phyloP scores from a whole-genome alignment of 768 basidiomycete species.

The Amanita molliuscula region DNA sequence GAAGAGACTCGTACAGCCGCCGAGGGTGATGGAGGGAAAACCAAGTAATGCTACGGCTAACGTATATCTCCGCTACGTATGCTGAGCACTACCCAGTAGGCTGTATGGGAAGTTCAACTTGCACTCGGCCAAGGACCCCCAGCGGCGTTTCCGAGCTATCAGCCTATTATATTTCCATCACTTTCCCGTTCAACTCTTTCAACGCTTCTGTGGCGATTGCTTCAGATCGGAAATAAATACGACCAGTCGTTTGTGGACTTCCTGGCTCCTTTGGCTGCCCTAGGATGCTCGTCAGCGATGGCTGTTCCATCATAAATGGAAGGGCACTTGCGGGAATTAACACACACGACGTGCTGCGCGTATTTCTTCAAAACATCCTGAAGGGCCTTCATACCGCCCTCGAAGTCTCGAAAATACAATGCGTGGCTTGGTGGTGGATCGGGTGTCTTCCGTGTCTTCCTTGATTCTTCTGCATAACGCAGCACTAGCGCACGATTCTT shows the following conservation, averaged over 20 bases:
- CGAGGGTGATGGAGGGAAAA: background rate
- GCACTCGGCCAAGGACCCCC: background rate
- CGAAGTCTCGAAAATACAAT: background rate
- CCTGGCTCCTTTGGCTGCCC: slow-evolving; percentile 1
- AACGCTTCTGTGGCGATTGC: no score
- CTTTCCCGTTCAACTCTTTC: no score
- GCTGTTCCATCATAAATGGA: background rate
- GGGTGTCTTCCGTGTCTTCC: background rate
- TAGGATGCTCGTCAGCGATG: background rate
- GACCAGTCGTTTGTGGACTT: no score
- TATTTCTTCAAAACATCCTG: background rate
- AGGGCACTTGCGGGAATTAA: background rate
- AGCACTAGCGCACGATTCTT: background rate
- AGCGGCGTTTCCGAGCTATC: background rate
- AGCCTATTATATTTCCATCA: background rate
- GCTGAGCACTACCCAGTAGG: background rate
- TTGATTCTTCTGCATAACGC: background rate
- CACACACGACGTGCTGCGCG: background rate
- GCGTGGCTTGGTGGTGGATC: background rate
- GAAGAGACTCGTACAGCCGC: background rate
- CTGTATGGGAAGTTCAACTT: background rate
- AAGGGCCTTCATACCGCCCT: background rate
- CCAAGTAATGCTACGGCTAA: background rate
- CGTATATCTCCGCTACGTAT: background rate
- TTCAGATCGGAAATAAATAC: no score